Conservation (phyloP, 2,329 filamentous ascomycete species). For the Sporothrix sp. region DNA sequence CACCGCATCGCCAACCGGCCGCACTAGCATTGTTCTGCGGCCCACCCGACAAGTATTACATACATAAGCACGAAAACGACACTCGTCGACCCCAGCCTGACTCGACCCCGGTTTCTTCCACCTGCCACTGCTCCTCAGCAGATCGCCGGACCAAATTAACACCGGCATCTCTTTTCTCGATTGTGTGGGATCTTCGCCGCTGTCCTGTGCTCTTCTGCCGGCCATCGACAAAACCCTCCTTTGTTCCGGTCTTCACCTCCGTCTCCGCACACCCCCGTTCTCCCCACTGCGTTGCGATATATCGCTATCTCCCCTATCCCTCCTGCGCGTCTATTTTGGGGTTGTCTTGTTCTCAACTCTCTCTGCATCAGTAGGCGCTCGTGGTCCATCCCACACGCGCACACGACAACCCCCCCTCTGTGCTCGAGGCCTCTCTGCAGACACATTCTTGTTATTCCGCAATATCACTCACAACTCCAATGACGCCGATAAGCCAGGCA, state of each 20-base stretch:
- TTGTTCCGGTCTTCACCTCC: not conserved
- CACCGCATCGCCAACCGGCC: too few species aligned
- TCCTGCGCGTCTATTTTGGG: not conserved
- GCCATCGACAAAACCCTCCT: conserved; percentile 6
- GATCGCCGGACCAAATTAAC: conserved; percentile 12
- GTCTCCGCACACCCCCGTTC: not conserved
- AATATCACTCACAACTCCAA: conserved; percentile 27
- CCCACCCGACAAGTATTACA: too few species aligned
- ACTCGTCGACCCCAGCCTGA: too few species aligned
- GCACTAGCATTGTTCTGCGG: too few species aligned
- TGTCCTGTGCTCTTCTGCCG: too few species aligned
- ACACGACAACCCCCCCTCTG: not conserved
- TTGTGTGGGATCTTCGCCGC: conserved; percentile 9
- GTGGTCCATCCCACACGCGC: conserved; percentile 8
- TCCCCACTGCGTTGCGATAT: conserved; percentile 9
- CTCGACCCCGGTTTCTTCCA: conserved; percentile 13
- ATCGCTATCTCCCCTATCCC: conserved; percentile 11
- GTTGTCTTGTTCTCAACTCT: too few species aligned
- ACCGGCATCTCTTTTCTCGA: conserved; percentile 9
- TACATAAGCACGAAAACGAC: too few species aligned
- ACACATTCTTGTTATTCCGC: conserved; percentile 16
- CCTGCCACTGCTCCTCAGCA: not conserved
- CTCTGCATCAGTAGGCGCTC: not conserved
- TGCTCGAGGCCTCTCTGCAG: too few species aligned
- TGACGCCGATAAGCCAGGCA: conserved; percentile 49